Conservation (phyloP, 805 yeast species). For the Schwanniomyces yamadae region DNA sequence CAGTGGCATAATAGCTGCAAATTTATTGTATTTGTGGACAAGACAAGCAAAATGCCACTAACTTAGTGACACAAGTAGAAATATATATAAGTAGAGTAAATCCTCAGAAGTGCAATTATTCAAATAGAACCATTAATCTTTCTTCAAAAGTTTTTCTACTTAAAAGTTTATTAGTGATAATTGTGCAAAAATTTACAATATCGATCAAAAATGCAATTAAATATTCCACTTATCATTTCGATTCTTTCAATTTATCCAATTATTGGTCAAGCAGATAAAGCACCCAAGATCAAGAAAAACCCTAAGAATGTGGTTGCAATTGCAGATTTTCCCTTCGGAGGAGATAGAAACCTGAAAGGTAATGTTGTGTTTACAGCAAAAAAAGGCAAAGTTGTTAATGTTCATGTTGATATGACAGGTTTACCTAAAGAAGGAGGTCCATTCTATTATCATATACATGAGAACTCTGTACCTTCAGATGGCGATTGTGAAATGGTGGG, state of each 20-base stretch:
- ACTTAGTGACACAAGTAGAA: too few species aligned
- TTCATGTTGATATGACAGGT: constrained; percentile 69
- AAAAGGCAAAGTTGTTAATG: constrained; percentile 59
- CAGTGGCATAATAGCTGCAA: neutral
- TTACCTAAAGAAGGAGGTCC: constrained; percentile 68
- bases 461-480: constrained; percentile 45
- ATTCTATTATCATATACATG: constrained; percentile 68
- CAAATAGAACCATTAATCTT: too few species aligned
- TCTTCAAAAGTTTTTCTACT: too few species aligned
- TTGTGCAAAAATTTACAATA: too few species aligned
- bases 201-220: too few species aligned
- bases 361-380: constrained; percentile 55
- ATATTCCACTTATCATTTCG: constrained; percentile 4
- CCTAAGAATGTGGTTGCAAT: constrained; percentile 52
- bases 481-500: constrained; percentile 58
- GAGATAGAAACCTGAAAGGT: constrained; percentile 44
- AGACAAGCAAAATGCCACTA: neutral
- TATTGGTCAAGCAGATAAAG: constrained; percentile 34
- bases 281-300: constrained; percentile 51
- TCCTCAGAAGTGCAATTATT: too few species aligned
- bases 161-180: too few species aligned
- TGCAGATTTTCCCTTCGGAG: constrained; percentile 55
- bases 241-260: constrained; percentile 1
- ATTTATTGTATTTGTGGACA: constrained; percentile 2
- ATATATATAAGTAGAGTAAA: too few species aligned